These are phyloP conservation scores for Russula sp. DNA, from an alignment of 768 basidiomycete genomes.

Conservation along the genomic window DNA sequence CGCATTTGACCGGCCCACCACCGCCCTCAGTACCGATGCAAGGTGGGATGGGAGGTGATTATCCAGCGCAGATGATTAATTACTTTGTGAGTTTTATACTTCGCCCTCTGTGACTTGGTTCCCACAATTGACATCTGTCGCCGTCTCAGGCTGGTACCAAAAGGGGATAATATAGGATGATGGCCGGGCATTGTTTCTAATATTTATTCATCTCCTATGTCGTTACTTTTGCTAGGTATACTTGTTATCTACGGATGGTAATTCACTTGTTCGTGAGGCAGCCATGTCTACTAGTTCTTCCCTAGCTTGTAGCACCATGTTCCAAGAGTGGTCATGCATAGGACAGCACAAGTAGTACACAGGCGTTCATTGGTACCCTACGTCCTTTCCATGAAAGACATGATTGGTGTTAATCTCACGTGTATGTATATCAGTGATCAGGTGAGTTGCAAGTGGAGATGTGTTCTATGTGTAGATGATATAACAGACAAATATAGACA, in stretches of 20 bases:
- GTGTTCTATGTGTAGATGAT: background rate
- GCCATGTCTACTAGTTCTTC: background rate
- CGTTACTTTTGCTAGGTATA: background rate
- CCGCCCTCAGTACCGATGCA: slow-evolving; percentile 20
- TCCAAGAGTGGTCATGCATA: background rate
- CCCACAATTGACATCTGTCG: background rate
- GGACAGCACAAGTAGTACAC: background rate
- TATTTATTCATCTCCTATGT: slow-evolving; percentile 17
- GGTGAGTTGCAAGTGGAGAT: background rate
- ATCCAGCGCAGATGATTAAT: slow-evolving; percentile 62
- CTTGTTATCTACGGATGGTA: background rate
- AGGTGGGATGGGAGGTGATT: slow-evolving; percentile 21
- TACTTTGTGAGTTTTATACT: slow-evolving; percentile 44
- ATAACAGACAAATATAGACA: background rate
- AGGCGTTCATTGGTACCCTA: background rate
- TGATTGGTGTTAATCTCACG: background rate
- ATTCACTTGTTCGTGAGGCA: background rate
- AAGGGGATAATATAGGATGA: slow-evolving; percentile 6
- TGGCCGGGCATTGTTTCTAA: background rate
- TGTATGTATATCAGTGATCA: background rate
- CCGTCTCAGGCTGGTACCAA: slow-evolving; percentile 3
- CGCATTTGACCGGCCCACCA: slow-evolving; percentile 37
- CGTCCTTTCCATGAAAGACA: background rate
- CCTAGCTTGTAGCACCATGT: background rate
- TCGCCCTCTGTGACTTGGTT: background rate